phyloP scores from a whole-genome alignment of 2,329 filamentous ascomycete genomes.

The Mycosphaerella sp. region DNA sequence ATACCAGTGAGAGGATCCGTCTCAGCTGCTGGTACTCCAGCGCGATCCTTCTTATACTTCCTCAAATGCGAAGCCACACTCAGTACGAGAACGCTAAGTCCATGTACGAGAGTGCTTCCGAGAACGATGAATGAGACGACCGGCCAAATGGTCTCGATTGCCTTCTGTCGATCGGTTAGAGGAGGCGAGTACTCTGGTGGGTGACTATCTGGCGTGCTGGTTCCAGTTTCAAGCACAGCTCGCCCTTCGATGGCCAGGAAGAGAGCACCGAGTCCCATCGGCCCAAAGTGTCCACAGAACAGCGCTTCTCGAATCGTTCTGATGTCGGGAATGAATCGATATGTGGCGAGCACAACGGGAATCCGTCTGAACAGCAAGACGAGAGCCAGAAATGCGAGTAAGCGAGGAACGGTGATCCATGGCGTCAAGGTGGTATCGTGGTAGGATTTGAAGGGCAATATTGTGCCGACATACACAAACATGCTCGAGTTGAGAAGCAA shows the following conservation, averaged over 20 bases:
- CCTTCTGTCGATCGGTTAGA: conserved; percentile 32
- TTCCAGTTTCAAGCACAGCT: conserved; percentile 48
- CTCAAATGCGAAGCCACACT: conserved; percentile 46
- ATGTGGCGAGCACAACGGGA: conserved; percentile 46
- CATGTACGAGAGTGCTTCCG: conserved; percentile 50
- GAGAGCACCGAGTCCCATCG: conserved; percentile 52
- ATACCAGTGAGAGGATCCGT: conserved; percentile 47
- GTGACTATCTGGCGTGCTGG: conserved; percentile 40
- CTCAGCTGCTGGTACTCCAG: conserved; percentile 46
- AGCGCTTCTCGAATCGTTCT: conserved; percentile 48
- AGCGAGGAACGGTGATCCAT: conserved; percentile 35
- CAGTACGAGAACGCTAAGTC: conserved; percentile 47
- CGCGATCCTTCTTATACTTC: conserved; percentile 43
- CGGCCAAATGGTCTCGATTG: conserved; percentile 48
- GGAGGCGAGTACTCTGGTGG: conserved; percentile 37
- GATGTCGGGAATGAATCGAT: conserved; percentile 46
- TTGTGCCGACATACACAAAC: conserved; percentile 53
- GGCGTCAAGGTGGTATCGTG: conserved; percentile 37
- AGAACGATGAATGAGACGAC: conserved; percentile 51
- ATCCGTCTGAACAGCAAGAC: conserved; percentile 49
- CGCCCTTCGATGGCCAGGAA: conserved; percentile 53
- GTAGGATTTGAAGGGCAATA: conserved; percentile 49
- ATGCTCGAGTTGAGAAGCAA: conserved; percentile 51
- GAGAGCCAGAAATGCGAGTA: conserved; percentile 45
- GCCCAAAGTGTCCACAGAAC: conserved; percentile 53